Evolutionary conservation across 2,329 filamentous ascomycete species (phyloP), one percentile per base, ranked within the genome.

Genomic region (Pseudogymnoascus sp.): DNA sequence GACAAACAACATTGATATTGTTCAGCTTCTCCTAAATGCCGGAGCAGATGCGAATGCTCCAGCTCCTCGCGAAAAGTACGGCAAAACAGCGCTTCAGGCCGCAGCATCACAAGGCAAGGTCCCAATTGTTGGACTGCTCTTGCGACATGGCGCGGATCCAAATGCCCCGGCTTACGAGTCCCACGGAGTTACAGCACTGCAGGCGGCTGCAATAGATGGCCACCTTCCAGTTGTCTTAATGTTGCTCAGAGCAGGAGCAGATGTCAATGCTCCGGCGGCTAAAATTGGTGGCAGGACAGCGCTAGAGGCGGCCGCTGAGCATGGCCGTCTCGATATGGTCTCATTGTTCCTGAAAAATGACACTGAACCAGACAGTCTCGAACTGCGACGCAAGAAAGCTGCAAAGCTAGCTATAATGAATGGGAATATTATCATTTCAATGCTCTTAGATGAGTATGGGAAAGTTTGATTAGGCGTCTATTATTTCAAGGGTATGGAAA

Each of bases 11-110:
- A 15, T 44, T 17, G 59, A 57, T 4, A 47, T 64, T 59, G 21
- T 66, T 15, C 29, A 41, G 57, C 36, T 26, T n/a, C 44, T 64
- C 3, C 41, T 41, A 13, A 15, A 60, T 60, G 61, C 61, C 44
- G 61, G 62, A 41, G 62, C 62, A 24, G 37, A 63, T 63, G 41
- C 35, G 7, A 41, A 63, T 63, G 50, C 60, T 61, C 40, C 35
- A 26, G 59, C 47, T n/a, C 35, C 11, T 31, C 37, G 13, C 21
- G 2, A 37, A 26, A 50, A 60, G 2, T 60, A 13, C 11, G 64
- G 63, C 6, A 58, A 39, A 61, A 66, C 64, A 21, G 62, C 65
- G 29, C 61, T 65, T 62, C 65, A 66, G 60, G 33, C 57, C 50
- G 63, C 64, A 10, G 54, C 41, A 21, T 6, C 47, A 15, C 4